These are phyloP conservation scores for Coniferiporia sulphurascens DNA, from an alignment of 1,284 basidiomycete species.

Conservation along the genomic window DNA sequence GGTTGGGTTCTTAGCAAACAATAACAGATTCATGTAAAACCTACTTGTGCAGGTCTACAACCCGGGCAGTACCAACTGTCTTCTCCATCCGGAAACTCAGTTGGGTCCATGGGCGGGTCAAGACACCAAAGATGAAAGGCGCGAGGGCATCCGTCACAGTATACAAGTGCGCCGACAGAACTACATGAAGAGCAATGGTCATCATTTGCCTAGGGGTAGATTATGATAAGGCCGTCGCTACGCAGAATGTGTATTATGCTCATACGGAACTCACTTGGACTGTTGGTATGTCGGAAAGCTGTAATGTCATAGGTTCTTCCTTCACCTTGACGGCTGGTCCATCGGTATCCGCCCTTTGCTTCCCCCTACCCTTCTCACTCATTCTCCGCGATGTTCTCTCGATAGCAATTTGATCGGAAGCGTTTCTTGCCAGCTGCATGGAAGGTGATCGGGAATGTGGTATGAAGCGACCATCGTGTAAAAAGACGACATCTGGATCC, in stretches of 20 bases:
- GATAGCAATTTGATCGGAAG: slow-evolving; percentile 21
- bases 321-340: slow-evolving; percentile 47
- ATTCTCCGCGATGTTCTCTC: slow-evolving; percentile 32
- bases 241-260: too few relatives aligned
- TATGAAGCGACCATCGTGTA: slow-evolving; percentile 7
- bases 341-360: slow-evolving; percentile 29
- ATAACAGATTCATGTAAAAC: slow-evolving; percentile 25
- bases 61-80: slow-evolving; percentile 88
- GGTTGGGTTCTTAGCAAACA: slow-evolving; percentile 15
- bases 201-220: slow-evolving; percentile 66
- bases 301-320: slow-evolving; percentile 49
- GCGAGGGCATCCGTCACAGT: slow-evolving; percentile 95
- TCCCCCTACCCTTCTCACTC: slow-evolving; percentile 62
- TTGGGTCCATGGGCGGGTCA: slow-evolving; percentile 87
- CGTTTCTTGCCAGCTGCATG: slow-evolving; percentile 17
- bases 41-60: slow-evolving; percentile 65
- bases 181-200: slow-evolving; percentile 93
- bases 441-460: slow-evolving; percentile 13
- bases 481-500: slow-evolving; percentile 33
- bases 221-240: slow-evolving; percentile 11
- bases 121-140: slow-evolving; percentile 97
- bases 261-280: slow-evolving; percentile 25
- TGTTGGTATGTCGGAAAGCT: slow-evolving; percentile 24
- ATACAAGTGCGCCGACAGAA: slow-evolving; percentile 76
- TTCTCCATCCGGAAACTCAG: slow-evolving; percentile 82